A percentile compares a stretch with the other conserved stretches of the same genome.
Conservation (phyloP, 2,329 filamentous ascomycete genomes). For the Xylariaceae sp. region DNA sequence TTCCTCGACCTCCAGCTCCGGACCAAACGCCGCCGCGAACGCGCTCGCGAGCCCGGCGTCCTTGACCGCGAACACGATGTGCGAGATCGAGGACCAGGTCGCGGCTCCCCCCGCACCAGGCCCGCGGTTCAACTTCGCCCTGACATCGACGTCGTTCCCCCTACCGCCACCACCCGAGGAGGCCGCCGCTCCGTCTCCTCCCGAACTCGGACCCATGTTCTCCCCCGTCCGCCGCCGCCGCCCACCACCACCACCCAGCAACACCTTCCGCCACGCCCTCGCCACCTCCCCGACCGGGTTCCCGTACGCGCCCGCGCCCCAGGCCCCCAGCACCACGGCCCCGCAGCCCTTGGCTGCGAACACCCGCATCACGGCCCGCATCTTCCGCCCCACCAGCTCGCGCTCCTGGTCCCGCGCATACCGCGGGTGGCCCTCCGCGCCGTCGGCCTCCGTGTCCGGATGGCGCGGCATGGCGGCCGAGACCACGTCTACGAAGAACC, state of each 20-base stretch:
- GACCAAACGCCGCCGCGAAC: constrained; percentile 46
- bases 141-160: no score
- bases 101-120: constrained; percentile 10
- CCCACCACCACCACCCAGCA: constrained; percentile 16
- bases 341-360: constrained; percentile 39
- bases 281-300: constrained; percentile 59
- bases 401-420: constrained; percentile 33
- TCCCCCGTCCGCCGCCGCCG: no score
- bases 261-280: constrained; percentile 45
- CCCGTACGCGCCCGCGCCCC: constrained; percentile 61
- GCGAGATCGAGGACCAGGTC: constrained; percentile 40
- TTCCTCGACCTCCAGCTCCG: constrained; percentile 24
- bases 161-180: background rate
- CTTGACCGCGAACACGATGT: constrained; percentile 56
- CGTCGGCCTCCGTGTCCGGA: constrained; percentile 41
- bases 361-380: constrained; percentile 53
- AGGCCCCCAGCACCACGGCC: constrained; percentile 56
- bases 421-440: constrained; percentile 27
- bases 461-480: constrained; percentile 55
- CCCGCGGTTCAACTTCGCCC: background rate
- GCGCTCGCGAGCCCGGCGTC: constrained; percentile 46
- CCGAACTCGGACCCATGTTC: no score
- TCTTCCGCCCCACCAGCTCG: constrained; percentile 49
- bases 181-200: background rate
- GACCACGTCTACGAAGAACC: constrained; percentile 56